Conservation (phyloP, 2,329 filamentous ascomycete genomes). For the Monosporascus sp. region DNA sequence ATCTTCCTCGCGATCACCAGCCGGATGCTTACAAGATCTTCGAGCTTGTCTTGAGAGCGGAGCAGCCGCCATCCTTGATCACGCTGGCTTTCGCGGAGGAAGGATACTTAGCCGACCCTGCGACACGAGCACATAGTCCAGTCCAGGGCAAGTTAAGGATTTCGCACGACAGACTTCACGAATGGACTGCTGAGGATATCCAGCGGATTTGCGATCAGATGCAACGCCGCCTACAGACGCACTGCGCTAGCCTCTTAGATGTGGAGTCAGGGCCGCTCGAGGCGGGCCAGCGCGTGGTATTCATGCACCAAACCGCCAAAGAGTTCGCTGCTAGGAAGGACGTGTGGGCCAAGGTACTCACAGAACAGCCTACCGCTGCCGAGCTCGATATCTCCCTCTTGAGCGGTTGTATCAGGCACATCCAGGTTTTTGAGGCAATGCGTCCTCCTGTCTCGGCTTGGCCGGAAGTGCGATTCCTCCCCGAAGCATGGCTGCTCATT, state of each 20-base stretch:
- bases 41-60: conserved; percentile 23
- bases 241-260: conserved; percentile 23
- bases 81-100: conserved; percentile 26
- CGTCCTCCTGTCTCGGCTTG: conserved; percentile 23
- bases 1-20: conserved; percentile 20
- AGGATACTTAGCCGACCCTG: conserved; percentile 10
- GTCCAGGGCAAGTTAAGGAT: conserved; percentile 18
- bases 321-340: conserved; percentile 26
- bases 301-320: conserved; percentile 27
- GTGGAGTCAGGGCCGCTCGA: conserved; percentile 17
- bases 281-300: conserved; percentile 23
- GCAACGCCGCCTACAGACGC: conserved; percentile 18
- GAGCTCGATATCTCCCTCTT: conserved; percentile 24
- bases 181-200: conserved; percentile 13
- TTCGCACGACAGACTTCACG: conserved; percentile 13
- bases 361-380: conserved; percentile 12
- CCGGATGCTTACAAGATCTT: conserved; percentile 24
- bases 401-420: conserved; percentile 25
- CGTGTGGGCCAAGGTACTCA: conserved; percentile 22
- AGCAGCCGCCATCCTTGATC: conserved; percentile 26
- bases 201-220: conserved; percentile 20
- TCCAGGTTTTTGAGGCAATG: conserved; percentile 21
- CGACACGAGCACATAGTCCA: conserved; percentile 5
- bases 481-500: conserved; percentile 26
- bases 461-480: conserved; percentile 25